Evolutionary conservation across 495 filamentous ascomycete genomes (phyloP).

Genomic region (Alectoria sarmentosa): DNA sequence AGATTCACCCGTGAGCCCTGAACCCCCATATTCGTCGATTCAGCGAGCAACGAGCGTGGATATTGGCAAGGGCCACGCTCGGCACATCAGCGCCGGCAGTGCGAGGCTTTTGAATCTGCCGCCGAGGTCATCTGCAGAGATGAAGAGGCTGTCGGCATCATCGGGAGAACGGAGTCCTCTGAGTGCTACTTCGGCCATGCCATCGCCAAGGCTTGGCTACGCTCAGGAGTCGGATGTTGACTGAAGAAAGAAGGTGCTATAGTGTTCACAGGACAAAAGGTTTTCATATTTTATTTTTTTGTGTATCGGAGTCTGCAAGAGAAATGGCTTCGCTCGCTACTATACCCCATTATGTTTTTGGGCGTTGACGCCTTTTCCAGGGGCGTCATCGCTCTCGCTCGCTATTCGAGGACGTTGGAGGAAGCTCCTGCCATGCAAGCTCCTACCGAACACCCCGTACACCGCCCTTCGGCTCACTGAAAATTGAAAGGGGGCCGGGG

Average conservation of each 20-base stretch:
- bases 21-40: slow-evolving; percentile 34
- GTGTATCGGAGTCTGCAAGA: slow-evolving; percentile 14
- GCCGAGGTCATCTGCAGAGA: slow-evolving; percentile 36
- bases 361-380: background rate
- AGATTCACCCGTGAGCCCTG: slow-evolving; percentile 27
- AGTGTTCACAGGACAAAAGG: slow-evolving; percentile 12
- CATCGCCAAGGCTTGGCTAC: slow-evolving; percentile 14
- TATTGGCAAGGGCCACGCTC: slow-evolving; percentile 52
- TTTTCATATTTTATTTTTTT: slow-evolving; percentile 13
- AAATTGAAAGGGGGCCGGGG: background rate
- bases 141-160: slow-evolving; percentile 27
- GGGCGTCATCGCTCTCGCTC: background rate
- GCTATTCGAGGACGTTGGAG: background rate
- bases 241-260: slow-evolving; percentile 15
- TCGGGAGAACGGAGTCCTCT: slow-evolving; percentile 25
- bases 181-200: slow-evolving; percentile 5
- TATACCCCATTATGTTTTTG: slow-evolving; percentile 18
- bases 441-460: background rate
- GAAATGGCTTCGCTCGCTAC: slow-evolving; percentile 18
- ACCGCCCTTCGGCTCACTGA: background rate
- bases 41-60: slow-evolving; percentile 61
- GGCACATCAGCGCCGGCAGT: slow-evolving; percentile 69
- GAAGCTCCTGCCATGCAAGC: background rate
- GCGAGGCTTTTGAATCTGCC: slow-evolving; percentile 61
- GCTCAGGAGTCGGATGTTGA: slow-evolving; percentile 22